Conservation (phyloP, 2,329 filamentous ascomycete species). For the Trichoderma sp. region DNA sequence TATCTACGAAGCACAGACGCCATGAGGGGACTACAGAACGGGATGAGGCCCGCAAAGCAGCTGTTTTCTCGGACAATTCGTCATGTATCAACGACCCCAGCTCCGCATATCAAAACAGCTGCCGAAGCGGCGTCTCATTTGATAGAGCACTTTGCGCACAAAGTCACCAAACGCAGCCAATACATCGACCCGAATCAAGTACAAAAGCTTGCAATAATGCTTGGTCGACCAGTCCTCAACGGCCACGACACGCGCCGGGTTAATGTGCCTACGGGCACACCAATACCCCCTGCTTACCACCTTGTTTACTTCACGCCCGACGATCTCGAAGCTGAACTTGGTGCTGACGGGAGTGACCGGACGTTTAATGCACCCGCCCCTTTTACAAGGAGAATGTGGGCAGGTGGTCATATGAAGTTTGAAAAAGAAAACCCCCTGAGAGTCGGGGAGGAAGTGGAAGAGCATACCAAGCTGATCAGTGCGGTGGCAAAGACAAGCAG, state of each 20-base stretch:
- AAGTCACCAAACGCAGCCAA: conserved; percentile 40
- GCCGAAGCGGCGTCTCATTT: conserved; percentile 35
- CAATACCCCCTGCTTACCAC: conserved; percentile 59
- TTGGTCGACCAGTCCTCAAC: conserved; percentile 47
- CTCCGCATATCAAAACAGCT: conserved; percentile 23
- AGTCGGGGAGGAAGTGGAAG: conserved; percentile 55
- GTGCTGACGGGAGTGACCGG: conserved; percentile 58
- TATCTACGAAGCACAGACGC: too few species aligned
- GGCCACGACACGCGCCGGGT: conserved; percentile 37
- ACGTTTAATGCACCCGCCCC: conserved; percentile 59
- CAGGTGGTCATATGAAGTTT: conserved; percentile 54
- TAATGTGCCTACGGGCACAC: conserved; percentile 39
- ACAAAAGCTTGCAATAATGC: conserved; percentile 58
- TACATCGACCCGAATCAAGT: conserved; percentile 61
- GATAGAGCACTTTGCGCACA: conserved; percentile 31
- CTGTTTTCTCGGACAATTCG: background rate
- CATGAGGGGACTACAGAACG: background rate
- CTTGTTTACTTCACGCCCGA: conserved; percentile 62
- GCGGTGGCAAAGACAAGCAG: conserved; percentile 55
- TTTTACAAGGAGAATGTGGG: conserved; percentile 67
- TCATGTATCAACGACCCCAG: conserved; percentile 15
- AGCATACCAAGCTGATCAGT: conserved; percentile 54
- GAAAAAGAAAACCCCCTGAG: conserved; percentile 34
- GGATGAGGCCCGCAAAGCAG: background rate
- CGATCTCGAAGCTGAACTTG: conserved; percentile 53